Conservation (phyloP, 495 filamentous ascomycete genomes). For the Podospora sp. region DNA sequence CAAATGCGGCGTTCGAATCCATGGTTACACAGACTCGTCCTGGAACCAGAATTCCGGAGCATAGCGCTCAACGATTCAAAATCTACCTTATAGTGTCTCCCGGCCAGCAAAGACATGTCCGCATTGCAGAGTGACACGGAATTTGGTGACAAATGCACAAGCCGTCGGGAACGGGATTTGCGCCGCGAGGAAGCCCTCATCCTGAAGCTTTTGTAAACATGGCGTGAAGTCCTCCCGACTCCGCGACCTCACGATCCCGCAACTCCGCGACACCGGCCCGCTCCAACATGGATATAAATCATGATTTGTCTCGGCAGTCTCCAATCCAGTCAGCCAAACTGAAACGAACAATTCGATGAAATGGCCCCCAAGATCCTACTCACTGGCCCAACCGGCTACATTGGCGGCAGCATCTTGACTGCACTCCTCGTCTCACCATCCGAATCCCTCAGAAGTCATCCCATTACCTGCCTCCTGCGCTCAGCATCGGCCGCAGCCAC, state of each 20-base stretch:
- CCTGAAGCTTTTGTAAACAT: not conserved
- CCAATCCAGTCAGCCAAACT: not conserved
- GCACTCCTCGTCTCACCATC: constrained; percentile 12
- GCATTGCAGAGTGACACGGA: not conserved
- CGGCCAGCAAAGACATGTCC: no score
- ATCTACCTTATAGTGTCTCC: no score
- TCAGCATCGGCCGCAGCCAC: constrained; percentile 7
- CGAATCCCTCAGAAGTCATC: constrained; percentile 3
- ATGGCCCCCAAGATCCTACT: constrained; percentile 19
- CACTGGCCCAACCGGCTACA: constrained; percentile 22
- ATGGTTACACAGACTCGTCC: no score
- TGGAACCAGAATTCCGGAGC: no score
- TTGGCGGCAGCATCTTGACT: constrained; percentile 21
- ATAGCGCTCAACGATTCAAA: no score
- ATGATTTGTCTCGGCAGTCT: not conserved
- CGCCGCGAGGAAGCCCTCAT: constrained; percentile 9
- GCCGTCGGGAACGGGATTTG: not conserved
- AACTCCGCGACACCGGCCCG: no score
- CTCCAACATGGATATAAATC: constrained; percentile 1
- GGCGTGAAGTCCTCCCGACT: not conserved
- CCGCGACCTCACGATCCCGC: no score
- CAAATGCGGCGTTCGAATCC: no score
- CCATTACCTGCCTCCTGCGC: constrained; percentile 15
- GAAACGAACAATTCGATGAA: not conserved
- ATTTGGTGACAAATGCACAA: not conserved